Evolutionary conservation across 192 early-diverging fungal genomes (phyloP), one percentile per base, ranked within the genome.

Genomic region (Rhizophagus sp.): DNA sequence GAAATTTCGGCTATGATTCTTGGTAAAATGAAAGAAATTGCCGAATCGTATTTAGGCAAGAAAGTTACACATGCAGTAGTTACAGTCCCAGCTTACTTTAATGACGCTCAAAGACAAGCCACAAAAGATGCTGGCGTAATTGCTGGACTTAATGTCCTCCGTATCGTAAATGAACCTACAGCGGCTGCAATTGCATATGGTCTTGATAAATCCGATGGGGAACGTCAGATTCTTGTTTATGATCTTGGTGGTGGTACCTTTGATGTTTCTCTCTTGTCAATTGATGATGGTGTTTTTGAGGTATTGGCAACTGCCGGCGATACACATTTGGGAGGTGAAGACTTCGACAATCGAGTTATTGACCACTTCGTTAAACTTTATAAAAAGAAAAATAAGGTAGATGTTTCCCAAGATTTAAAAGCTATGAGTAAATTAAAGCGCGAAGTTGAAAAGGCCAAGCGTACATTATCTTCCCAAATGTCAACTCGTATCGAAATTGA

Each of bases 201-300:
- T 85, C 88, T 99, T 80, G 96, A 98, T 93, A 94, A 94, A 86
- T 94, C 90, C 82, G 94, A 89, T 64, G 90, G 89, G 78, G 96
- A 97, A 88, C 90, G 90, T 79, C 96, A 97, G 87, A 93, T 97
- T 65, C 93, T 99, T 73, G 95, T 99, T 79, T 99, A 93, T 87
- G 97, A 99, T 89, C 89, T 98, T 80, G 97, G 97, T 84, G 97
- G 97, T 87, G 97, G 96, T 91, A 94, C 96, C 86, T 97, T 98
- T 83, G 96, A 99, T 92, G 96, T 99, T n/a, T 98, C 96, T 47
- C 90, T 98, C 72, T 87, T 98, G 81, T 94, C 95, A 76, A 97
- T 98, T 75, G 95, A 96, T 79, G 94, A 96, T 84, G 96, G 97
- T 87, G 94, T 99, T 81, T 99, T 98, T 84, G 96, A 96, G 82